Evolutionary conservation across 495 filamentous ascomycete species (phyloP).

Genomic region (Neurospora sp.): DNA sequence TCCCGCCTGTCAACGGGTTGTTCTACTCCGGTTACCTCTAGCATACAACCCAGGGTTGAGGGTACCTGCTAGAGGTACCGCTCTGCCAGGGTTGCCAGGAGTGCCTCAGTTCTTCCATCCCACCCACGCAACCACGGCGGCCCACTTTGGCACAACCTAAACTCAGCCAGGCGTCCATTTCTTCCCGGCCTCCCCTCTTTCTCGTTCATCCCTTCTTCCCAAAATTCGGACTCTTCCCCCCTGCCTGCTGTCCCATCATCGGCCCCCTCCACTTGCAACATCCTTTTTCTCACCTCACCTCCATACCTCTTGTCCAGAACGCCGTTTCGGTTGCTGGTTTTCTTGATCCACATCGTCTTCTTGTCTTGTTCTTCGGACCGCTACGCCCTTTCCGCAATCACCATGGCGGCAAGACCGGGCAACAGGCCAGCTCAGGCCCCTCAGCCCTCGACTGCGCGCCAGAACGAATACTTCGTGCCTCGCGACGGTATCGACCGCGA

Average conservation of each 20-base stretch:
- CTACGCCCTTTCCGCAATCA: neutral
- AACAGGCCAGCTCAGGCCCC: constrained; percentile 30
- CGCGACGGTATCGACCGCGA: constrained; percentile 87
- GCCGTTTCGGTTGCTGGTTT: neutral
- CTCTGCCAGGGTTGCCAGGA: neutral
- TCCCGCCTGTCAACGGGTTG: neutral
- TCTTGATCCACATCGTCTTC: neutral
- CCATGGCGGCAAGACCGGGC: constrained; percentile 27
- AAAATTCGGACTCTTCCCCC: constrained; percentile 4
- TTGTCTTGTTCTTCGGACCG: neutral
- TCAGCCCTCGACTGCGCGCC: constrained; percentile 38
- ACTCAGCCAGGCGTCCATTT: constrained; percentile 1
- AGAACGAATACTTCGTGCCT: constrained; percentile 79
- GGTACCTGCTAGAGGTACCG: neutral
- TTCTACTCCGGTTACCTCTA: neutral
- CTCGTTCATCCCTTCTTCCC: constrained; percentile 8
- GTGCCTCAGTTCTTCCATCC: neutral
- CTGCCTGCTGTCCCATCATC: constrained; percentile 8
- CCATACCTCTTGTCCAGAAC: constrained; percentile 5
- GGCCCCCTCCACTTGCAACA: neutral
- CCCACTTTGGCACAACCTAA: constrained; percentile 6
- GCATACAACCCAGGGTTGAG: neutral
- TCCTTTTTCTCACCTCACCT: constrained; percentile 10
- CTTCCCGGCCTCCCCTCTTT: constrained; percentile 6
- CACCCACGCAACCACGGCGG: constrained; percentile 4